Evolutionary conservation across 1,139 yeast species (phyloP), one percentile per base, ranked within the genome.

Genomic region (Pichia sp.): DNA sequence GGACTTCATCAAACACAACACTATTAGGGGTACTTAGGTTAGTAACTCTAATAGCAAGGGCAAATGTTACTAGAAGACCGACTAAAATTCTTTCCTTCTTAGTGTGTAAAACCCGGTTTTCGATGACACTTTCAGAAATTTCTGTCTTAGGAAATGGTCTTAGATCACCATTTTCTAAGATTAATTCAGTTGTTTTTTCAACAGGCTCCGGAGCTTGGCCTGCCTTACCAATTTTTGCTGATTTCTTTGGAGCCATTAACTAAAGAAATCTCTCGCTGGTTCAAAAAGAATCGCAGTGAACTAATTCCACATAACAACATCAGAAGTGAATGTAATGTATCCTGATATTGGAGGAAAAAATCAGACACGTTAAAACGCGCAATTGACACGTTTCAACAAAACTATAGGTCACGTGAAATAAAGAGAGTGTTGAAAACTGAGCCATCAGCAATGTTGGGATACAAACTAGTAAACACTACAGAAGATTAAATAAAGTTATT

Each of bases 1-100:
- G 88, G 38, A 79, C 88, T 62, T 91, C 98, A 66, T 91, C 98
- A 59, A 91, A 91, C 26, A 91, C 96, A 36, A 91, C 95, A 33
- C 84, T 74, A 49, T 75, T 63, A 15, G 98, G 98, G 45, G 67
- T 60, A 36, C 75, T 70, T 37, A 91, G 61, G 45, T 73, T 72
- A 55, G 72, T 69, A 41, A 82, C 65, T 51, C 97, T 75, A 39
- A 84, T 72, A 36, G 63, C 55, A 9, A 69, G 49, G 0, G 94
- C 74, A 30, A 78, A 58, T 2, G 74, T 51, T n/a, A 78, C 58
- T 41, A 91, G 69, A 3, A 63, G 54, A 1, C 66, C 67, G 17
- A 91, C 56, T 32, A 69, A 48, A 2, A 64, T 11, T 42, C 62
- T 63, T 51, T 75, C 79, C 35, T 57, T 48, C 4, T 36, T 11